These are phyloP conservation scores for Castanopsis chinensis DNA, from an alignment of 306 rosid genomes.

Conservation along the genomic window DNA sequence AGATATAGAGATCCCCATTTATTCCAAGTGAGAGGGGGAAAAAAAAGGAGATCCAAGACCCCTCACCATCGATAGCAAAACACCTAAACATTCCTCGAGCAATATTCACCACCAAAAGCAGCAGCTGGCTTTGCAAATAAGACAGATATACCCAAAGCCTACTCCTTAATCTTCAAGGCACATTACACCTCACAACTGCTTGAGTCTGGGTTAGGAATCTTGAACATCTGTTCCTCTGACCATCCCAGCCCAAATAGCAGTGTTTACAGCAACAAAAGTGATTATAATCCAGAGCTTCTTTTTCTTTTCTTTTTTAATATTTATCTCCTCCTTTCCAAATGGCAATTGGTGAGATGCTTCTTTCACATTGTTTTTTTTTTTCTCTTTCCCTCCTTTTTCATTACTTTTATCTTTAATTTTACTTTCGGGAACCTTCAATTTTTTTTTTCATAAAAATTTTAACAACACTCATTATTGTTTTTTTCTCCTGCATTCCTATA, in stretches of 20 bases:
- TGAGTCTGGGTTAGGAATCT: slow-evolving; percentile 24
- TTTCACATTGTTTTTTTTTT: neutral
- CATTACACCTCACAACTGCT: slow-evolving; percentile 31
- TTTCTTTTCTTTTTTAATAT: no score
- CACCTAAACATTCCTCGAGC: slow-evolving; percentile 27
- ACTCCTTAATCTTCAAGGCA: slow-evolving; percentile 31
- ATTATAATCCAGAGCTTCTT: neutral
- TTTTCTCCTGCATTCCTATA: slow-evolving; percentile 10
- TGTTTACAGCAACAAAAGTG: neutral
- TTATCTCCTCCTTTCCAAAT: neutral
- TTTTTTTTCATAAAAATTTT: neutral
- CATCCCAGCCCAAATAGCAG: slow-evolving; percentile 11
- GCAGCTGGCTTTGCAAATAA: slow-evolving; percentile 32
- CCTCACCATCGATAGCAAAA: slow-evolving; percentile 44
- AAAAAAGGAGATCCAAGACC: slow-evolving; percentile 32
- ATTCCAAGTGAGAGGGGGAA: slow-evolving; percentile 10
- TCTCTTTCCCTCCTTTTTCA: neutral
- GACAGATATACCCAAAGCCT: slow-evolving; percentile 14
- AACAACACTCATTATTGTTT: slow-evolving; percentile 15
- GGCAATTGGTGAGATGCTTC: neutral
- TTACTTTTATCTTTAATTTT: neutral
- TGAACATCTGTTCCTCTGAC: slow-evolving; percentile 32
- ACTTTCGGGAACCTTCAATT: neutral
- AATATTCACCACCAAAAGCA: slow-evolving; percentile 31
- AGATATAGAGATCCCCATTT: slow-evolving; percentile 10